Evolutionary conservation across 129 eudicot genomes (phyloP), one percentile per base, ranked within the genome.

Genomic region (Tanacetum coccineum): DNA sequence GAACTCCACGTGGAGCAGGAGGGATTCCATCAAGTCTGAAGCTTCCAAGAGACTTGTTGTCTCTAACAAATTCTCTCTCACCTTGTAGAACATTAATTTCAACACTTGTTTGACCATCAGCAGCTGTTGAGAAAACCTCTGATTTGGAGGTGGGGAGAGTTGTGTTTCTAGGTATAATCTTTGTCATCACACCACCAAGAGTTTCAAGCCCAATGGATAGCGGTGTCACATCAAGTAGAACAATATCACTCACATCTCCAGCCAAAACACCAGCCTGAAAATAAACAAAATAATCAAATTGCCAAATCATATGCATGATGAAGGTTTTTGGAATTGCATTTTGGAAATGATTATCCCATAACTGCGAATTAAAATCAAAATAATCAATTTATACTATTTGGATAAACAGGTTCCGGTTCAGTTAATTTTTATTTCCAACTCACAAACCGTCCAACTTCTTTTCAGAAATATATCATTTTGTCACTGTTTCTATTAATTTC

Each of bases 1-100:
- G 98, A 53, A 93, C 98, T 4, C 98, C 98, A 63, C 98, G 89
- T n/a, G 98, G 96, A 13, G 98, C 96, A 50, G 98, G 96, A 10
- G 95, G 98, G 57, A 92, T 92, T 58, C 98, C 98, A 70, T 92
- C 98, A n/a, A 92, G 91, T 13, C 91, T 76, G 86, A 92, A 92
- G 79, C 98, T 92, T 20, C 98, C 98, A 32, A 92, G 77, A 70
- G 98, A 92, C 68, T 92, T 92, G 69, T 92, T 92, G 78, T 92
- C 98, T 84, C 91, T 88, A 15, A 92, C 98, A 80, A 92, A 92
- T 72, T 92, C 98, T 75, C 98, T 81, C 74, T 92, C 98, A 15
- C 96, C 98, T 74, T 92, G 98, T 45, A 92, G 96, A 40, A 92
- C 98, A 59, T 88, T 92, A 66, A 92, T 92, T 62, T 92, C 98